Base-by-base conservation (phyloP, 352 stramenopile species). In the Globisporangium emineosum region DNA sequence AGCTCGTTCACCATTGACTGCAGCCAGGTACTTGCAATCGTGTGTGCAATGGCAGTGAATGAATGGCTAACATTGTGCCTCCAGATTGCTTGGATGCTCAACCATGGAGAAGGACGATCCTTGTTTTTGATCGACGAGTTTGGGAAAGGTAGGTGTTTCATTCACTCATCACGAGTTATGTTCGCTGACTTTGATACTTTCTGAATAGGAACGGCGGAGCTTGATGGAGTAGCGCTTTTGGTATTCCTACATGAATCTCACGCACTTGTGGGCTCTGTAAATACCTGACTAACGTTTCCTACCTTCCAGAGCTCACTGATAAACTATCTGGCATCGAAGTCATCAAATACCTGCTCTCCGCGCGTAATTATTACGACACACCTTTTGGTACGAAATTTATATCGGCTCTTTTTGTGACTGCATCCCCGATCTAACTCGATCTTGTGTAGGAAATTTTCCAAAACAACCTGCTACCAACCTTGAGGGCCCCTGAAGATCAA, bases 1-100 rank as follows among this genome's bases (percentile, higher is more conserved):
- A 94, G 86, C 60, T 94, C 88, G 6, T 96, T 96, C 56, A 94
- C 88, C 7, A 94, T 96, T 37, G 88, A 96, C 67, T 94, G 84
- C 69, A 90, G 82, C 29, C 88, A 96, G 75, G 88, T 94, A 40
- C 37, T 12, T 12, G n/a, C 54, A 56, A 21, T 43, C 43, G 56
- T 53, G 25, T 47, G 47, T 17, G 17, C 43, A 8, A 33, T 17
- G 19, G 5, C 29, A 32, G 29, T 47, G 27, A 49, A 7, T n/a
- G 21, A 21, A 25, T 55, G 15, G 8, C 10, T 42, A 32, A 25
- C 47, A n/a, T 58, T 30, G 2, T 17, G 30, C 21, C 29, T 64
- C 17, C 67, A 96, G 84, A 83, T 96, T 60, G 81, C 84, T 2
- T 82, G 82, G 69, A 96, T 96, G 88, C 67, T 96, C 0, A 88